Evolutionary conservation across 345 rosid genomes (phyloP), one percentile per base, ranked within the genome.

Genomic region (Noccaea bulbosa): DNA sequence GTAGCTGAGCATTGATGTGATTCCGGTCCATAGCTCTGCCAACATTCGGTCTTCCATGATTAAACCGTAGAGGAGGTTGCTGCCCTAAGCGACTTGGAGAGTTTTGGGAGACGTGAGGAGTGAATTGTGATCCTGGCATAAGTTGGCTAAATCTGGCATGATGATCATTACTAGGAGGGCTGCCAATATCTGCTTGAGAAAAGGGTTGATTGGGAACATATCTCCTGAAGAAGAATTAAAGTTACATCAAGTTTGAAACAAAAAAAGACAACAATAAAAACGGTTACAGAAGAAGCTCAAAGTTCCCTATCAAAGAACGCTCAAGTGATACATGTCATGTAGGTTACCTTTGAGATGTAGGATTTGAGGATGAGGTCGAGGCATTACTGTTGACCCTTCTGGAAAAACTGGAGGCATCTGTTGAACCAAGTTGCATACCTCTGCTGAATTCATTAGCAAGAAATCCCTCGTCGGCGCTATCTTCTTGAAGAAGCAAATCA

Each of bases 41-140:
- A 67, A 78, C 57, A 51, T 81, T 58, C 52, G 83, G 65, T 72
- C 95, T 88, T 63, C 86, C 91, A 48, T 88, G 81, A 69, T 81
- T 79, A 58, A 40, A 64, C 71, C 84, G 83, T 34, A 73, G 95
- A 59, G 72, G 78, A 72, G 85, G 86, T 69, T 84, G 95, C 69
- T 94, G 99, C 56, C 98, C 90, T 74, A 94, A 86, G 50, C 98
- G 96, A 77, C 99, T 94, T 6, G 92, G 92, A 63, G 90, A 81
- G 81, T 84, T 94, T 71, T 89, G 93, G 4, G 89, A 44, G 50
- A 78, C 48, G 52, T 87, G 95, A 70, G 96, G 80, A 33, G 34
- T 71, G 56, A 65, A 71, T 51, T 67, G 80, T 44, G 72, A 60
- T 65, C 61, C 74, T 69, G 66, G 67, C 69, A 76, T 78, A 54